phyloP scores from a whole-genome alignment of 208 protist genomes.

The Leptomonas seymouri region DNA sequence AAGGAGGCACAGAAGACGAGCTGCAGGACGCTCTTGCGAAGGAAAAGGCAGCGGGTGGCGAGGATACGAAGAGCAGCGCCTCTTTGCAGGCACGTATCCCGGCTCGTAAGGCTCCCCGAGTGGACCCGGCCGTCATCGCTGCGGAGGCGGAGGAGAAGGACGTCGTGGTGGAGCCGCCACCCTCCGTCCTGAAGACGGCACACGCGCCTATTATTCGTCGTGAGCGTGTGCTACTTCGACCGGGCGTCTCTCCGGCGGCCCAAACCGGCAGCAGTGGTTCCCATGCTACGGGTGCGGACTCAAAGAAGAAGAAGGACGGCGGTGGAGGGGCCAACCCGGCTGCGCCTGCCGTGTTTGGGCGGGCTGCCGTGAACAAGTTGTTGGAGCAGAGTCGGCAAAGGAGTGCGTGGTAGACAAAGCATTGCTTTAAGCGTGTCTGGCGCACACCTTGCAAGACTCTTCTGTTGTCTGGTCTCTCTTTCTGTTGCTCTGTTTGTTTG shows the following conservation, averaged over 20 bases:
- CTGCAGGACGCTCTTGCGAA: background rate
- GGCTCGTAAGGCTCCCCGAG: constrained; percentile 12
- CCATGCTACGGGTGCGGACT: background rate
- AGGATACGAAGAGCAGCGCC: background rate
- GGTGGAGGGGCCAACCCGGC: background rate
- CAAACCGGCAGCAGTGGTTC: background rate
- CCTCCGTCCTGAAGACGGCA: constrained; percentile 29
- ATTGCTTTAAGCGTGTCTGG: background rate
- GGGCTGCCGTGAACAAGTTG: constrained; percentile 45
- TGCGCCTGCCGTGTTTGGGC: constrained; percentile 24
- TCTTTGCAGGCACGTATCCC: background rate
- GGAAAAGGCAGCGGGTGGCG: background rate
- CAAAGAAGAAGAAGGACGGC: constrained; percentile 23
- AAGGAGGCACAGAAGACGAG: no score
- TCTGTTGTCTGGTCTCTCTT: no score
- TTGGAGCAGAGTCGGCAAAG: constrained; percentile 36
- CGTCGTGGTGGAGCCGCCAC: constrained; percentile 52
- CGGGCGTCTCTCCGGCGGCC: background rate
- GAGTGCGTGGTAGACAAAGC: constrained; percentile 37
- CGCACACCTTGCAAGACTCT: no score
- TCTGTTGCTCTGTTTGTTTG: no score
- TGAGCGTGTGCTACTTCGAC: constrained; percentile 46
- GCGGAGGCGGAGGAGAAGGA: constrained; percentile 54
- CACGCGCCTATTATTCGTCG: constrained; percentile 62
- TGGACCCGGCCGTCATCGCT: constrained; percentile 22